These are phyloP conservation scores for Tubosaeta sp. DNA, from an alignment of 768 basidiomycete species.

Conservation along the genomic window DNA sequence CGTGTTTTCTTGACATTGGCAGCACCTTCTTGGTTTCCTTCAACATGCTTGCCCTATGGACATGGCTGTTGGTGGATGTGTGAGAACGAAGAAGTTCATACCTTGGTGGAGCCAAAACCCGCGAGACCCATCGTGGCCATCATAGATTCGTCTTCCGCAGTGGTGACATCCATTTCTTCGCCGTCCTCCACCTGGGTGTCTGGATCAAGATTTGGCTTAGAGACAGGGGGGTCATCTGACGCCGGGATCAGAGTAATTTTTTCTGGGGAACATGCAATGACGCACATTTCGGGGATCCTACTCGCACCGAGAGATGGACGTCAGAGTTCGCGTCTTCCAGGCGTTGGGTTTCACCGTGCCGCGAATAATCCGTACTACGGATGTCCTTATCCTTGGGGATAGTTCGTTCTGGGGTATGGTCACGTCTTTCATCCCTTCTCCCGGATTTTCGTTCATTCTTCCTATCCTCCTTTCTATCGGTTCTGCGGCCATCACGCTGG, in stretches of 20 bases:
- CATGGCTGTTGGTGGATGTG: neutral
- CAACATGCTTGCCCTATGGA: conserved; percentile 68
- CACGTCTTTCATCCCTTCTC: conserved; percentile 37
- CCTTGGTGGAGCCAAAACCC: conserved; percentile 90
- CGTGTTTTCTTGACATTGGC: conserved; percentile 73
- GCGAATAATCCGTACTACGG: conserved; percentile 19
- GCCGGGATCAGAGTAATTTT: neutral
- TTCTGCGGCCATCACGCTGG: conserved; percentile 29
- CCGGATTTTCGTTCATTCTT: conserved; percentile 29
- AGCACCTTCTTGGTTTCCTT: conserved; percentile 75
- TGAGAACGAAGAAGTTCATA: conserved; percentile 25
- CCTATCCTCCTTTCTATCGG: conserved; percentile 31
- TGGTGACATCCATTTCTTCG: conserved; percentile 49
- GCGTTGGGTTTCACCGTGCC: conserved; percentile 23
- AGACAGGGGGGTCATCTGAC: conserved; percentile 7
- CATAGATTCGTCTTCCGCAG: conserved; percentile 75
- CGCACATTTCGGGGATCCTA: conserved; percentile 15
- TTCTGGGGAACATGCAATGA: neutral
- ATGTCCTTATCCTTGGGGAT: conserved; percentile 26
- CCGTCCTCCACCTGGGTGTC: conserved; percentile 46
- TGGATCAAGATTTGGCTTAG: conserved; percentile 38
- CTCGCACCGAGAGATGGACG: conserved; percentile 7
- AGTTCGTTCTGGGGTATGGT: conserved; percentile 36
- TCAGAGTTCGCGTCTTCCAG: conserved; percentile 16
- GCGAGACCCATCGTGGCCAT: conserved; percentile 86